phyloP scores from a whole-genome alignment of 2,329 filamentous ascomycete species.

The Fusarium brachygibbosum region DNA sequence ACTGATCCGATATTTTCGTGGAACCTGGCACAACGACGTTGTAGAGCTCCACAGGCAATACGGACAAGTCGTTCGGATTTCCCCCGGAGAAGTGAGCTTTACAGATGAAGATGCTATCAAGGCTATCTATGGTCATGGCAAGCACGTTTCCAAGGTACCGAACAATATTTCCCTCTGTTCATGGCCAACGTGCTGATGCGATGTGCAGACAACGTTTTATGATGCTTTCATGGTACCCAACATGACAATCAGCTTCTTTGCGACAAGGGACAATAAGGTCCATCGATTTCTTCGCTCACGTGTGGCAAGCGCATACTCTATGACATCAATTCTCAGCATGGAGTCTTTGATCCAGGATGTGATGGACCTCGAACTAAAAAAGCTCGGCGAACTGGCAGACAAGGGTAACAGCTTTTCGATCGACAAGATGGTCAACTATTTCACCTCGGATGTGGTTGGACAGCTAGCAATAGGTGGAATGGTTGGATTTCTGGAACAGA shows the following conservation, averaged over 20 bases:
- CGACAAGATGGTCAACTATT: conserved; percentile 25
- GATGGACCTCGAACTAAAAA: conserved; percentile 19
- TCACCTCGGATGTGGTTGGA: conserved; percentile 25
- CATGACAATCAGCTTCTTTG: conserved; percentile 32
- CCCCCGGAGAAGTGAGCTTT: conserved; percentile 26
- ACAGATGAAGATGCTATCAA: conserved; percentile 3
- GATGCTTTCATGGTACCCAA: conserved; percentile 23
- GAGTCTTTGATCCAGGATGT: conserved; percentile 21
- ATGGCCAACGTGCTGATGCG: fast-evolving
- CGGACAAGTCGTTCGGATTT: conserved; percentile 27
- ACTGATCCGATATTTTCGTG: conserved; percentile 16
- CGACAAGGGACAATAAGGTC: conserved; percentile 8
- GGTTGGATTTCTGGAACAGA: conserved; percentile 29
- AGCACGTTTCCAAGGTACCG: conserved; percentile 12
- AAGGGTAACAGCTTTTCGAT: background rate
- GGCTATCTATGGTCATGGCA: conserved; percentile 19
- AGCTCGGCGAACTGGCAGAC: conserved; percentile 10
- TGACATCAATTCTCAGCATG: conserved; percentile 28
- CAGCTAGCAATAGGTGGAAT: conserved; percentile 21
- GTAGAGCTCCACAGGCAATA: conserved; percentile 10
- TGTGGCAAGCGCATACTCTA: conserved; percentile 23
- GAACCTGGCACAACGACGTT: conserved; percentile 28
- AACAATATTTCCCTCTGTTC: fast-evolving
- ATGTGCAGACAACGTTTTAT: conserved; percentile 7
- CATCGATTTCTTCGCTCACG: conserved; percentile 27